phyloP scores from a whole-genome alignment of 306 rosid species.

The Ochetophila trinervis region DNA sequence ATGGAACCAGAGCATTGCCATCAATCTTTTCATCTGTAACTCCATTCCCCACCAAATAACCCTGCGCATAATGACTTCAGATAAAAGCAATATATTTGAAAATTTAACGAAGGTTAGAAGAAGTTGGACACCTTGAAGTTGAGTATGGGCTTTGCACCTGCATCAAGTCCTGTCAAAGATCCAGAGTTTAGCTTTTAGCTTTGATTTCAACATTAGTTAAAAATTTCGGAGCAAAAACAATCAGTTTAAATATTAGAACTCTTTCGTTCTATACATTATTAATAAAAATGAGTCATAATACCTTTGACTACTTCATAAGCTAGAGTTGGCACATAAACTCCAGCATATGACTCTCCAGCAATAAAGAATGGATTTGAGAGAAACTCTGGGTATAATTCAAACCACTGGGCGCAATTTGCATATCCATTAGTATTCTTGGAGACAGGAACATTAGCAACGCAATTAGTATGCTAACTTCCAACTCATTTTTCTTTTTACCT shows the following conservation, averaged over 20 bases:
- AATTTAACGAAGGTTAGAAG: conserved; percentile 14
- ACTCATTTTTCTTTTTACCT: conserved; percentile 46
- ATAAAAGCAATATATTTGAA: conserved; percentile 18
- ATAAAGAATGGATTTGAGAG: conserved; percentile 67
- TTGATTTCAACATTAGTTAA: not conserved
- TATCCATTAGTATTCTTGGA: conserved; percentile 22
- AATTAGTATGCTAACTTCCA: not conserved
- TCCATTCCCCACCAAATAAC: conserved; percentile 94
- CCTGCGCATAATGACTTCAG: conserved; percentile 49
- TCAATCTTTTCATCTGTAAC: conserved; percentile 70
- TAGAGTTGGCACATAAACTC: conserved; percentile 91
- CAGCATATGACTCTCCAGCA: conserved; percentile 92
- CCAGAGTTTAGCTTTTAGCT: conserved; percentile 6
- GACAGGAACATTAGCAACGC: conserved; percentile 18
- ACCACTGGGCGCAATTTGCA: conserved; percentile 61
- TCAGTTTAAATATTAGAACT: too few species aligned
- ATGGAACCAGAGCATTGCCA: conserved; percentile 94
- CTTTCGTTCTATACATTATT: not conserved
- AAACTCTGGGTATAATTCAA: conserved; percentile 69
- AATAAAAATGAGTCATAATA: conserved; percentile 16
- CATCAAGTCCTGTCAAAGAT: conserved; percentile 56
- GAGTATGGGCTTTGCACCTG: conserved; percentile 52
- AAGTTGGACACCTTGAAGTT: conserved; percentile 66
- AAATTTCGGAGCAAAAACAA: not conserved
- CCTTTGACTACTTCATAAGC: conserved; percentile 69